These are phyloP conservation scores for Myriosclerotinia scirpicola DNA, from an alignment of 2,329 filamentous ascomycete genomes.

Conservation along the genomic window DNA sequence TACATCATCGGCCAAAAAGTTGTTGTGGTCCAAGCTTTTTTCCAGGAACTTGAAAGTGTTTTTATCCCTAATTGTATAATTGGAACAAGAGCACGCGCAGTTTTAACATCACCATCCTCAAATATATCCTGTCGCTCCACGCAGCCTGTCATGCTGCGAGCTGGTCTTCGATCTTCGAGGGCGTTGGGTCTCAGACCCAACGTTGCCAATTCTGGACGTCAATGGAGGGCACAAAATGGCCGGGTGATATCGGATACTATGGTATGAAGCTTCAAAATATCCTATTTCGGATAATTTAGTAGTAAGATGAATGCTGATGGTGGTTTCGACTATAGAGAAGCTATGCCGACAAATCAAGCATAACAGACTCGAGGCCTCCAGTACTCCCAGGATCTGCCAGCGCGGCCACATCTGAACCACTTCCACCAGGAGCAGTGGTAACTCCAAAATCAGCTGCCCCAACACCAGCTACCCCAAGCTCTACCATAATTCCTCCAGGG, in stretches of 20 bases:
- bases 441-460: conserved; percentile 29
- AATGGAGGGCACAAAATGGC: conserved; percentile 55
- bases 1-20: conserved; percentile 24
- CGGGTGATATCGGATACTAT: conserved; percentile 40
- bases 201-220: conserved; percentile 54
- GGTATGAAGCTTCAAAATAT: conserved; percentile 40
- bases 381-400: conserved; percentile 53
- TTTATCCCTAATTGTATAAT: conserved; percentile 22
- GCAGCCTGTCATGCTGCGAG: conserved; percentile 66
- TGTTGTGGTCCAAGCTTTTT: conserved; percentile 22
- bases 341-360: conserved; percentile 55
- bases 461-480: conserved; percentile 40
- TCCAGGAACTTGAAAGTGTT: conserved; percentile 27
- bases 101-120: conserved; percentile 31
- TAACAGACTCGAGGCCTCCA: conserved; percentile 50
- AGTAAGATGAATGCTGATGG: conserved; percentile 28
- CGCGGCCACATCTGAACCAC: conserved; percentile 41
- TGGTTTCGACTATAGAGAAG: conserved; percentile 49
- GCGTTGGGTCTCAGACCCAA: conserved; percentile 56
- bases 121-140: conserved; percentile 34
- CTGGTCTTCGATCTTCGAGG: conserved; percentile 65
- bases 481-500: conserved; percentile 50
- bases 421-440: conserved; percentile 39
- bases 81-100: conserved; percentile 29
- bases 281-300: conserved; percentile 26